Evolutionary conservation across 495 filamentous ascomycete species (phyloP).

Genomic region (Articulospora tetracladia): DNA sequence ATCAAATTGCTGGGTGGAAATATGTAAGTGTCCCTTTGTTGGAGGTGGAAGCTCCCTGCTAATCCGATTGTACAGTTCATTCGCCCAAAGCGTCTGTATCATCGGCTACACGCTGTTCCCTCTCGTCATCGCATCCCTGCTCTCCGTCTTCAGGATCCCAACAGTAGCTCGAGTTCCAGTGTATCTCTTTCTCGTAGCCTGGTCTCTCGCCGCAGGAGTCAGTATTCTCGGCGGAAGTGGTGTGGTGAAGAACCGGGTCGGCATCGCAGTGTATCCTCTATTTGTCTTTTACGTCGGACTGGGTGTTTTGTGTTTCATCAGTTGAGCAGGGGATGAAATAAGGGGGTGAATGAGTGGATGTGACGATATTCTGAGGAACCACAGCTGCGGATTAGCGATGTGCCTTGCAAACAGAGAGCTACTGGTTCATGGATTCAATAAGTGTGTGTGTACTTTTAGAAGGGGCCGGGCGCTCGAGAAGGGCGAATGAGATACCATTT

Average conservation of each 20-base stretch:
- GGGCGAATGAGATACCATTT: too few relatives aligned
- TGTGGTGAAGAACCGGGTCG: constrained; percentile 90
- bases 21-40: constrained; percentile 66
- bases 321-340: constrained; percentile 38
- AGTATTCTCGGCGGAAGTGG: constrained; percentile 95
- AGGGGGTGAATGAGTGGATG: not conserved
- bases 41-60: constrained; percentile 10
- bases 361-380: not conserved
- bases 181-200: constrained; percentile 80
- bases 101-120: constrained; percentile 99
- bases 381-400: too few relatives aligned
- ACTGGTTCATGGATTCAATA: too few relatives aligned
- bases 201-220: constrained; percentile 91
- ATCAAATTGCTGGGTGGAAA: constrained; percentile 96
- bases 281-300: constrained; percentile 95
- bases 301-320: constrained; percentile 95
- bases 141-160: constrained; percentile 76
- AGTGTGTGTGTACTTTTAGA: too few relatives aligned
- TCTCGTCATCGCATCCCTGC: constrained; percentile 87
- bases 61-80: constrained; percentile 58
- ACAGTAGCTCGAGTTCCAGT: constrained; percentile 82
- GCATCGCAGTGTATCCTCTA: constrained; percentile 90
- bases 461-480: too few relatives aligned
- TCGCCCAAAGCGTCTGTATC: constrained; percentile 95
- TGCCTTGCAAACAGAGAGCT: too few relatives aligned